Evolutionary conservation across 768 basidiomycete genomes (phyloP).

Genomic region (Rhizopogon rudus): DNA sequence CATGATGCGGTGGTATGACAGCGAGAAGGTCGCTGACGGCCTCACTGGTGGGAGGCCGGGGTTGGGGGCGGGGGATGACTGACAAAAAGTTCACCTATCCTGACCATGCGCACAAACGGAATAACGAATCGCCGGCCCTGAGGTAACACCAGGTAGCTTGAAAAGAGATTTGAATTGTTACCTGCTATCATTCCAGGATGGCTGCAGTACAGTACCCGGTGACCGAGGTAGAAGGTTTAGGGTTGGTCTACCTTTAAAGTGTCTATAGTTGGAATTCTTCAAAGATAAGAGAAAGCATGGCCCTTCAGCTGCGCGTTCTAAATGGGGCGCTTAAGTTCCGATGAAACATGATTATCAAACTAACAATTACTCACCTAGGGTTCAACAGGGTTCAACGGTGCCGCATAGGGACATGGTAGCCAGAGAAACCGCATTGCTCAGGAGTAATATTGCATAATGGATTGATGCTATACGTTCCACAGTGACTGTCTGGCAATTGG

Average conservation of each 20-base stretch:
- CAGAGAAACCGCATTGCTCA: not conserved
- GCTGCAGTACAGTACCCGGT: not conserved
- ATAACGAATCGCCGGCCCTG: not conserved
- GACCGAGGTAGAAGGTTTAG: conserved; percentile 1
- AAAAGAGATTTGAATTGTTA: not conserved
- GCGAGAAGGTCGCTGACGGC: not conserved
- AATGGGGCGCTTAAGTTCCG: conserved; percentile 32
- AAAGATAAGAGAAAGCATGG: conserved; percentile 1
- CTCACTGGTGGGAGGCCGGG: not conserved
- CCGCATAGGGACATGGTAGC: not conserved
- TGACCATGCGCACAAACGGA: too few species aligned
- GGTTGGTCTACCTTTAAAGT: not conserved
- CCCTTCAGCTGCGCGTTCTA: not conserved
- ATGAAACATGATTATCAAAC: conserved; percentile 10
- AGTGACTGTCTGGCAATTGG: not conserved
- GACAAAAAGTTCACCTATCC: not conserved
- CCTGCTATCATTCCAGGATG: not conserved
- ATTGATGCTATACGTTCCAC: not conserved
- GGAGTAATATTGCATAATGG: not conserved
- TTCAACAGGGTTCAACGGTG: not conserved
- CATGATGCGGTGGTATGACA: not conserved
- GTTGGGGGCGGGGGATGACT: not conserved
- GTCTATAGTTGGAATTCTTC: not conserved
- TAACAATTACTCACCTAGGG: conserved; percentile 3
- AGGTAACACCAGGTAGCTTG: too few species aligned